Percentiles rank a stretch among this genome's conserved stretches.
phyloP scores from a whole-genome alignment of 768 basidiomycete species.

The Podaxis pistillaris region DNA sequence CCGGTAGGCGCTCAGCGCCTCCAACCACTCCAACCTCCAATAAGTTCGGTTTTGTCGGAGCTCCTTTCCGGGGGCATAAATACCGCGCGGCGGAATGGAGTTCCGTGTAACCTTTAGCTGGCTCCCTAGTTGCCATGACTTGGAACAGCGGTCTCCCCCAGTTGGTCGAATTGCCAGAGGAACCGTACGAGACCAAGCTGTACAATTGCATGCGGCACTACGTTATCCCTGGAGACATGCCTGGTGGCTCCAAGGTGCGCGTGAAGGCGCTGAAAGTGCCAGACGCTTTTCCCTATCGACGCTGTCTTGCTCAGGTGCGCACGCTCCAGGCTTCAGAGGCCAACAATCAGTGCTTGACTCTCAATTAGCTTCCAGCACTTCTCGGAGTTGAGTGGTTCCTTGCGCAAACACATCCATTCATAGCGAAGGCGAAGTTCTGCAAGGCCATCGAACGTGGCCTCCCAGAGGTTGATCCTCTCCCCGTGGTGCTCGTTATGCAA shows the following conservation, averaged over 20 bases:
- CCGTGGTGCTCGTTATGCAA: constrained; percentile 2
- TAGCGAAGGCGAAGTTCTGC: not conserved
- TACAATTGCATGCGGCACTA: not conserved
- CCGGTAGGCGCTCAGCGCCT: no score
- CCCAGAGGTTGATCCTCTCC: not conserved
- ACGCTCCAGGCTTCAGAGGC: no score
- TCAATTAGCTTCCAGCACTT: not conserved
- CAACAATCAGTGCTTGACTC: not conserved
- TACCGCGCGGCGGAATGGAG: not conserved
- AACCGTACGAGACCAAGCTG: not conserved
- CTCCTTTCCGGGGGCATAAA: not conserved
- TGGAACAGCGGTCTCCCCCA: not conserved
- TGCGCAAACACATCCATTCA: not conserved
- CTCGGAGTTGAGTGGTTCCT: not conserved
- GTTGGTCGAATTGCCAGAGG: not conserved
- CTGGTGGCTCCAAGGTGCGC: not conserved
- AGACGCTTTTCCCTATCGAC: not conserved
- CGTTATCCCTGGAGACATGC: not conserved
- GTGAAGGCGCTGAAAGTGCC: constrained; percentile 1
- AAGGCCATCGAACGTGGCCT: not conserved
- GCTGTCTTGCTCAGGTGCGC: not conserved
- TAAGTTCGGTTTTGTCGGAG: not conserved
- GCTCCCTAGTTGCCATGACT: not conserved
- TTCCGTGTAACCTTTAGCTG: no score
- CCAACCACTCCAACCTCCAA: not conserved